Evolutionary conservation across 257 asterid species (phyloP), one percentile per base, ranked within the genome.

Genomic region (Knoxia roxburghii): DNA sequence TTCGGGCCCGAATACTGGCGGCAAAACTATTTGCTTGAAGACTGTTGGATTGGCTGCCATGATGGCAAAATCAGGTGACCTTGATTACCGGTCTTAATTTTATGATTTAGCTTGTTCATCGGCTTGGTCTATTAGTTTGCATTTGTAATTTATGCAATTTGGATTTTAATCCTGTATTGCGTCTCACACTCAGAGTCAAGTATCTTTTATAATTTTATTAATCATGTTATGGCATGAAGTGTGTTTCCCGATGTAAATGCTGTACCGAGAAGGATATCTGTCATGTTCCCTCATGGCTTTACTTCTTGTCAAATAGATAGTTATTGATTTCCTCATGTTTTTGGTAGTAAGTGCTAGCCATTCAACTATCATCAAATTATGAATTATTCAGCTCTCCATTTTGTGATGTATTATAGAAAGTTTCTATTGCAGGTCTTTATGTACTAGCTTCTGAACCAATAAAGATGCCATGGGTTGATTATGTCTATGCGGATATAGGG

Each of bases 1-100:
- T 77, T 90, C 97, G 32, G 99, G 99, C 70, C 99, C 99, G 32
- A 94, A 94, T 75, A 94, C 99, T 48, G 99, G 99, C 57, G 99
- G 99, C 73, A 94, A 94, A 84, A 94, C 99, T 79, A 88, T 94
- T 77, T 84, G 89, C 75, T 83, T 94, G 86, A 94, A 94, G 85
- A 94, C 97, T 61, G 78, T 90, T 76, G 99, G 95, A 65, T 82
- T 94, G 87, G 99, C 99, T 78, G 94, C 89, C 66, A 81, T 94
- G 97, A 94, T 94, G 99, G 99, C 99, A 73, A 94, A 90, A 79
- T 94, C 99, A 75, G 99, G 99, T 59, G 49, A 15, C 30, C 15
- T 15, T 32, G 43, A 32, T 59, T 5, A 17, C 13, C 64, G 13
- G 17, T 56, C 7, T 40, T 52, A 27, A 32, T 48, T 49, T 55